A percentile compares a stretch with the other conserved stretches of the same genome.
phyloP scores from a whole-genome alignment of 352 stramenopile genomes.

The Globisporangium cystogenes region DNA sequence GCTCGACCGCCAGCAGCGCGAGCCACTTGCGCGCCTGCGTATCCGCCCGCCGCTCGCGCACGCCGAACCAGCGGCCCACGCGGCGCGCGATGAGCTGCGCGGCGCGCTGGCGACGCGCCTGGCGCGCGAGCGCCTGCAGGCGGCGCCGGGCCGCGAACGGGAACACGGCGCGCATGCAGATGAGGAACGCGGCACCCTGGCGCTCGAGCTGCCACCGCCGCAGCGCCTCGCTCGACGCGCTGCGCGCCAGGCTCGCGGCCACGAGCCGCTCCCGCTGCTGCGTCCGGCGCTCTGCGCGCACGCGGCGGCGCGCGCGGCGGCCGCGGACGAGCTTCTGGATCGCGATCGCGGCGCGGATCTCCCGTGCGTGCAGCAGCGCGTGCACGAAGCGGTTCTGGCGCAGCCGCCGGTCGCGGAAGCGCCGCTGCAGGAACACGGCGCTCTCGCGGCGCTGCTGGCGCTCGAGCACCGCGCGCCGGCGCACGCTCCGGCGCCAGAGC shows the following conservation, averaged over 20 bases:
- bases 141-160: constrained; percentile 30
- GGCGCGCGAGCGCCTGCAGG: constrained; percentile 18
- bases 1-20: constrained; percentile 17
- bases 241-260: constrained; percentile 27
- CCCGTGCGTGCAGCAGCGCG: constrained; percentile 23
- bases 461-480: constrained; percentile 11
- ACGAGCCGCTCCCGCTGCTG: constrained; percentile 23
- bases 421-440: constrained; percentile 25
- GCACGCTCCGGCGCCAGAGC: constrained; percentile 33
- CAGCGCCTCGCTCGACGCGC: constrained; percentile 30
- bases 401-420: constrained; percentile 29
- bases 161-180: constrained; percentile 32
- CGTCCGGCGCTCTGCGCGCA: constrained; percentile 12
- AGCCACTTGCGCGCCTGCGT: constrained; percentile 20
- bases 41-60: constrained; percentile 7
- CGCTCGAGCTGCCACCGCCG: constrained; percentile 39
- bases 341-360: constrained; percentile 26
- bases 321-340: constrained; percentile 42
- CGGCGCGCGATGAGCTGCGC: constrained; percentile 12
- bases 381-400: constrained; percentile 33
- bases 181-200: constrained; percentile 40
- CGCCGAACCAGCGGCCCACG: constrained; percentile 20
- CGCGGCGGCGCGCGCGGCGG: constrained; percentile 12
- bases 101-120: constrained; percentile 19
- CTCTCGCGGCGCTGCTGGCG: constrained; percentile 23